phyloP scores from a whole-genome alignment of 2,329 filamentous ascomycete genomes.

The Sarocladiaceae sp. region DNA sequence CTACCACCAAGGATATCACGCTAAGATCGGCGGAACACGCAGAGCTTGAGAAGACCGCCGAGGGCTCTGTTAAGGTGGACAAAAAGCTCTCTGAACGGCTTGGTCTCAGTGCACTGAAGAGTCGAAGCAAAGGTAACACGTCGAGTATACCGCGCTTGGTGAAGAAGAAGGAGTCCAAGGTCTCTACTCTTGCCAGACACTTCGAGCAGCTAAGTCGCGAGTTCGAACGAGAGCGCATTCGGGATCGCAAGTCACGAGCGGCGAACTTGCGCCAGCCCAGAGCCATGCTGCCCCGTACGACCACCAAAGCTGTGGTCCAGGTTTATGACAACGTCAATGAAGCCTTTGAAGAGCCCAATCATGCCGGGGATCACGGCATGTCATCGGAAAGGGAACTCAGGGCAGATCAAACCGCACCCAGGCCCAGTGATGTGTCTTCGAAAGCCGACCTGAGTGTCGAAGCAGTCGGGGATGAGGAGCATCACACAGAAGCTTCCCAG shows the following conservation, averaged over 20 bases:
- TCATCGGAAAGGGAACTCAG: neutral
- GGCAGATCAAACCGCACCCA: neutral
- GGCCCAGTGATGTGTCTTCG: conserved; percentile 38
- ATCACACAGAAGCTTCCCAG: conserved; percentile 11
- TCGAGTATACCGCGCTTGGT: conserved; percentile 89
- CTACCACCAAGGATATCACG: conserved; percentile 28
- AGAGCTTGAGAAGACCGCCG: conserved; percentile 14
- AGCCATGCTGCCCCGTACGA: conserved; percentile 76
- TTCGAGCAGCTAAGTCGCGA: conserved; percentile 96
- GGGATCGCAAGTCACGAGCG: conserved; percentile 74
- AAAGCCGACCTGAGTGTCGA: conserved; percentile 40
- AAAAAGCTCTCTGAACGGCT: conserved; percentile 73
- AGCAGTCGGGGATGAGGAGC: conserved; percentile 27
- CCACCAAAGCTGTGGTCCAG: conserved; percentile 92
- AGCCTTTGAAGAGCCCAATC: conserved; percentile 69
- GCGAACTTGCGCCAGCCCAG: conserved; percentile 68
- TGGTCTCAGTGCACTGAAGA: conserved; percentile 59
- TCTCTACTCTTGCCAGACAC: conserved; percentile 87
- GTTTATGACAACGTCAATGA: conserved; percentile 92
- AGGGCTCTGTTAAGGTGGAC: conserved; percentile 48
- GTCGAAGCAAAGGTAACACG: conserved; percentile 44
- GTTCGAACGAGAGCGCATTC: conserved; percentile 88
- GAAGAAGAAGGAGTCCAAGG: conserved; percentile 67
- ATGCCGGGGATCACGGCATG: neutral
- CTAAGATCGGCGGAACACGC: conserved; percentile 20